Evolutionary conservation across 2,329 filamentous ascomycete genomes (phyloP).

Genomic region (Colletotrichum tabaci): DNA sequence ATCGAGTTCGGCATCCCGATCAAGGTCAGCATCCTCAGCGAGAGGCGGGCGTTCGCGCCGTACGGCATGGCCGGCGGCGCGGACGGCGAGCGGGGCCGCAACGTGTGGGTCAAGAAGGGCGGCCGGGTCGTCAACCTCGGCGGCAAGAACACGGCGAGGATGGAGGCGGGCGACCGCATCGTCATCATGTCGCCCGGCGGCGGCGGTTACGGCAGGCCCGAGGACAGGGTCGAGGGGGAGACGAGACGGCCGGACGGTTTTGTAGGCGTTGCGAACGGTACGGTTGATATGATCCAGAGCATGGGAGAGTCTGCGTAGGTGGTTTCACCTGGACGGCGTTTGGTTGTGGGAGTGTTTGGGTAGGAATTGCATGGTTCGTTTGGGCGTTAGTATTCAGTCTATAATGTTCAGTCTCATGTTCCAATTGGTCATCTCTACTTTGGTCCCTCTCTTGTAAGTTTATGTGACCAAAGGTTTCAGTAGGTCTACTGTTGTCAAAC

Average conservation of each 20-base stretch:
- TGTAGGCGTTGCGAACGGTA: conserved; percentile 35
- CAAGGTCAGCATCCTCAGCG: conserved; percentile 78
- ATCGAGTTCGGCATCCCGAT: conserved; percentile 81
- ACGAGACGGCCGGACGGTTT: conserved; percentile 21
- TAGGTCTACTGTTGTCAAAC: no score
- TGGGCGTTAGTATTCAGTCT: neutral
- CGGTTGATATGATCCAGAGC: conserved; percentile 38
- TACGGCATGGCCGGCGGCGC: conserved; percentile 81
- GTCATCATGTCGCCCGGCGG: conserved; percentile 75
- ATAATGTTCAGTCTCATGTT: neutral
- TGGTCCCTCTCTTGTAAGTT: no score
- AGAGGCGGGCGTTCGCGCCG: conserved; percentile 78
- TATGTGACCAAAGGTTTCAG: no score
- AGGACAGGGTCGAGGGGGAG: conserved; percentile 11
- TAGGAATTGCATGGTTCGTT: neutral
- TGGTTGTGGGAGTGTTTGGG: neutral
- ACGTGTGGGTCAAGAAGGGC: conserved; percentile 72
- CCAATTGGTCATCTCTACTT: no score
- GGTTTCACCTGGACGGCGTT: neutral
- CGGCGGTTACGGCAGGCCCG: conserved; percentile 67
- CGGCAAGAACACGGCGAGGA: conserved; percentile 72
- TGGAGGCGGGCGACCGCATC: conserved; percentile 72
- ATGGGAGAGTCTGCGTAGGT: conserved; percentile 34
- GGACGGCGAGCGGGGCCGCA: conserved; percentile 76
- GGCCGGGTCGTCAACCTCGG: conserved; percentile 67